Evolutionary conservation across 371 early-diverging fungal genomes (phyloP).

Genomic region (Coemansia sp.): DNA sequence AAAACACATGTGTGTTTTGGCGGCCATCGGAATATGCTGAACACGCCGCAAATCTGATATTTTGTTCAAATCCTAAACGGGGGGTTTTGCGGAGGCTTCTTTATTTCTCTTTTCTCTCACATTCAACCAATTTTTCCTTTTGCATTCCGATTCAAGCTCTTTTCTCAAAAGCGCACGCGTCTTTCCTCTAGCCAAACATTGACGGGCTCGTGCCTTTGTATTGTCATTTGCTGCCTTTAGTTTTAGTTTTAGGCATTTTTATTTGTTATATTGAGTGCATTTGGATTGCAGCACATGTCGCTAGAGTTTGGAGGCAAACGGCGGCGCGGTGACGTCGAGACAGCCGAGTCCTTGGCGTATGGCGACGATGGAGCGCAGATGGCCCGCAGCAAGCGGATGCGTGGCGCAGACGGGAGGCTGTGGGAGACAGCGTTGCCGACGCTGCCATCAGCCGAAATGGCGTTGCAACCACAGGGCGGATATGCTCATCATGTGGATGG

Average conservation of each 20-base stretch:
- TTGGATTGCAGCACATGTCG: not conserved
- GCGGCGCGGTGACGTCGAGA: conserved; percentile 1
- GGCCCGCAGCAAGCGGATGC: conserved; percentile 14
- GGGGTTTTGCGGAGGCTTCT: not conserved
- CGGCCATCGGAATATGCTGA: not conserved
- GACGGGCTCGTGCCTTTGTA: not conserved
- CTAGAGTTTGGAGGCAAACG: conserved; percentile 7
- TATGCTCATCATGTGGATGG: conserved; percentile 2
- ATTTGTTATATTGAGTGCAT: not conserved
- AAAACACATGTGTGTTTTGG: not conserved
- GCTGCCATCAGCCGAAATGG: not conserved
- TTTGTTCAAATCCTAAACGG: not conserved
- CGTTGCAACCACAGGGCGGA: not conserved
- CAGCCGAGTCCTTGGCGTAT: not conserved
- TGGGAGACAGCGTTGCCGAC: conserved; percentile 12
- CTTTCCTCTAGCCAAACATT: not conserved
- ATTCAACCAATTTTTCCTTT: not conserved
- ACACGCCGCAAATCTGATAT: conserved; percentile 1
- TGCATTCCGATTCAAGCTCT: not conserved
- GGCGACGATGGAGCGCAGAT: conserved; percentile 1
- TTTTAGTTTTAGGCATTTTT: not conserved
- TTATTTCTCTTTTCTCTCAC: not conserved
- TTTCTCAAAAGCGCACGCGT: not conserved
- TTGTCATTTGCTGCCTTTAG: not conserved
- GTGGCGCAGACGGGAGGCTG: conserved; percentile 11